Percentiles rank a stretch among this genome's conserved stretches.
Evolutionary conservation across 2,329 filamentous ascomycete species (phyloP).

Genomic region (Trichoderma lentiforme): DNA sequence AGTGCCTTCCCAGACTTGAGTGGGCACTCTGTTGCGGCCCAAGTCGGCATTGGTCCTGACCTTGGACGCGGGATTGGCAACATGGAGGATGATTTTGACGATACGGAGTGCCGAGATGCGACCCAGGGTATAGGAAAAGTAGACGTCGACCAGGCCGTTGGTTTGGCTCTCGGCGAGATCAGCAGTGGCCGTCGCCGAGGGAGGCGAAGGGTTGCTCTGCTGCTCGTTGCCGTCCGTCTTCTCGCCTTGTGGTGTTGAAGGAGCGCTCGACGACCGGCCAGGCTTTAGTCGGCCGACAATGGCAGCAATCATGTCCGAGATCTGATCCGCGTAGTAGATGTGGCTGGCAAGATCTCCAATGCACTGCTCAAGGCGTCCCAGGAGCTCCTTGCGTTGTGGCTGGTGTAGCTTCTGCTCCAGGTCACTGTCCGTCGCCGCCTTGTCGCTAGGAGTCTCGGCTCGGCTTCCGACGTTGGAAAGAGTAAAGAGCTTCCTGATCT

Average conservation of each 20-base stretch:
- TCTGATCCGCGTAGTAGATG: slow-evolving; percentile 94
- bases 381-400: slow-evolving; percentile 59
- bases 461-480: slow-evolving; percentile 44
- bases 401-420: slow-evolving; percentile 31
- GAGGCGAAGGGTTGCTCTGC: slow-evolving; percentile 29
- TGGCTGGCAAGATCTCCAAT: slow-evolving; percentile 91
- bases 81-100: slow-evolving; percentile 76
- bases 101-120: slow-evolving; percentile 68
- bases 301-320: slow-evolving; percentile 86
- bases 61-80: slow-evolving; percentile 69
- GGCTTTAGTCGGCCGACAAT: slow-evolving; percentile 78
- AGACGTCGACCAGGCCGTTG: slow-evolving; percentile 43
- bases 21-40: slow-evolving; percentile 69
- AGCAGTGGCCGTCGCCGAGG: slow-evolving; percentile 33
- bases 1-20: slow-evolving; percentile 92
- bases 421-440: slow-evolving; percentile 32
- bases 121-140: slow-evolving; percentile 52
- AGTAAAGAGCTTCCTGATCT: slow-evolving; percentile 75
- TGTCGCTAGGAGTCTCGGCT: slow-evolving; percentile 33
- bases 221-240: slow-evolving; percentile 44
- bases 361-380: slow-evolving; percentile 71
- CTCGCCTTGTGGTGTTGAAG: slow-evolving; percentile 44
- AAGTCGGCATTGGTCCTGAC: slow-evolving; percentile 59
- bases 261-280: slow-evolving; percentile 41
- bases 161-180: slow-evolving; percentile 45